Evolutionary conservation across 208 protist species (phyloP).

Genomic region (Histomonas meleagridis): DNA sequence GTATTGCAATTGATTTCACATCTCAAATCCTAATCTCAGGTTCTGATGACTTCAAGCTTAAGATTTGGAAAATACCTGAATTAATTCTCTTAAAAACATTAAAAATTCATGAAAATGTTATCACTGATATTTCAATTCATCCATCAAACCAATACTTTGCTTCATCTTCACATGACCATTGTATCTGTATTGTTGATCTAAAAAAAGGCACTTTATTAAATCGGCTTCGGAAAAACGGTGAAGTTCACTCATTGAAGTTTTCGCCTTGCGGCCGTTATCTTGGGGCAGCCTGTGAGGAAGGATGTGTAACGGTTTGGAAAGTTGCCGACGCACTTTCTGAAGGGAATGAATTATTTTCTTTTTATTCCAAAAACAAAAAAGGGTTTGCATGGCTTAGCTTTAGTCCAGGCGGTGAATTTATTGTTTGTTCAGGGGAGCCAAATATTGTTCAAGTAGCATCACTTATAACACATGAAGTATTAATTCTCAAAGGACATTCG

Average conservation of each 20-base stretch:
- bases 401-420: not conserved
- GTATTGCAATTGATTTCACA: not conserved
- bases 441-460: not conserved
- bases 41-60: not conserved
- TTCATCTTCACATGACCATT: not conserved
- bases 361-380: not conserved
- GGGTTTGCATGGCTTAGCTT: not conserved
- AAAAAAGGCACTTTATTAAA: not conserved
- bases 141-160: slow-evolving; percentile 21
- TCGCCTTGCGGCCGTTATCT: not conserved
- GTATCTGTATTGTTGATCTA: not conserved
- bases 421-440: not conserved
- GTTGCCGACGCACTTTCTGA: no score
- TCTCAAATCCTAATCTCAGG: not conserved
- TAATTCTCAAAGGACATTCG: not conserved
- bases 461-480: not conserved
- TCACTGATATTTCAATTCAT: not conserved
- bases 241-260: not conserved
- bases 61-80: not conserved
- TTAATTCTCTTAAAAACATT: not conserved
- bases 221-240: no score
- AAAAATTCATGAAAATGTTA: not conserved
- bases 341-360: no score
- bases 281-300: not conserved
- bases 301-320: not conserved